phyloP scores from a whole-genome alignment of 1,284 basidiomycete genomes.

The Rhodotorula sp. region DNA sequence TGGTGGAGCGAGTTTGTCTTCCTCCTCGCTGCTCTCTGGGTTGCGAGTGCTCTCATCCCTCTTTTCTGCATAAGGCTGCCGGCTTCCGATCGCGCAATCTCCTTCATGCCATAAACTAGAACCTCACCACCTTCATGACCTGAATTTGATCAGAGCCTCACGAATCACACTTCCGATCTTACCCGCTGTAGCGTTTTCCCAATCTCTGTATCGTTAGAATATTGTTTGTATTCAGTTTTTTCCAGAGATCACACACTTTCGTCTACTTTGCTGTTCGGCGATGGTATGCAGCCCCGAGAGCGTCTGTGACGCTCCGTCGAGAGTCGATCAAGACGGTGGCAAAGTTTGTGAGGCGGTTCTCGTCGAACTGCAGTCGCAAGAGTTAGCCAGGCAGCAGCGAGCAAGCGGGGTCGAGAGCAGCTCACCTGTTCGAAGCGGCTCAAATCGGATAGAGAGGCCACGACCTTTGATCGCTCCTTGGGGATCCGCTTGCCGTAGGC shows the following conservation, averaged over 20 bases:
- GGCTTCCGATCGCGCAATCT: too few species aligned
- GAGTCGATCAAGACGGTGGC: conserved; percentile 34
- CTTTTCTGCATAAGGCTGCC: background rate
- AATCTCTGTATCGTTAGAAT: background rate
- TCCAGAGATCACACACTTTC: background rate
- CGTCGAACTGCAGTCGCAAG: conserved; percentile 21
- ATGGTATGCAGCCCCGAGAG: conserved; percentile 30
- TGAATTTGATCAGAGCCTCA: too few species aligned
- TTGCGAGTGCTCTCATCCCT: conserved; percentile 13
- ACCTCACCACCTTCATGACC: too few species aligned
- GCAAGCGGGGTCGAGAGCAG: too few species aligned
- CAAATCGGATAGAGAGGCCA: conserved; percentile 6
- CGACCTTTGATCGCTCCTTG: conserved; percentile 31
- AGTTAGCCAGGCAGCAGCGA: background rate
- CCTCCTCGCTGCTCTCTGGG: conserved; percentile 25
- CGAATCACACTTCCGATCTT: too few species aligned
- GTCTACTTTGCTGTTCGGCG: conserved; percentile 31
- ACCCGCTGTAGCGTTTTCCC: background rate
- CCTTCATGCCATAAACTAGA: background rate
- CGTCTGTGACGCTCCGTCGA: conserved; percentile 22
- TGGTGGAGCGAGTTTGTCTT: conserved; percentile 58
- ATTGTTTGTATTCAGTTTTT: background rate
- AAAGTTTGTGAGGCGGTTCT: conserved; percentile 27
- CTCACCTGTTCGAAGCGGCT: conserved; percentile 19
- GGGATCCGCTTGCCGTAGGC: conserved; percentile 33